phyloP scores from a whole-genome alignment of 23 red algal genomes.

The Gracilaria domingensis region DNA sequence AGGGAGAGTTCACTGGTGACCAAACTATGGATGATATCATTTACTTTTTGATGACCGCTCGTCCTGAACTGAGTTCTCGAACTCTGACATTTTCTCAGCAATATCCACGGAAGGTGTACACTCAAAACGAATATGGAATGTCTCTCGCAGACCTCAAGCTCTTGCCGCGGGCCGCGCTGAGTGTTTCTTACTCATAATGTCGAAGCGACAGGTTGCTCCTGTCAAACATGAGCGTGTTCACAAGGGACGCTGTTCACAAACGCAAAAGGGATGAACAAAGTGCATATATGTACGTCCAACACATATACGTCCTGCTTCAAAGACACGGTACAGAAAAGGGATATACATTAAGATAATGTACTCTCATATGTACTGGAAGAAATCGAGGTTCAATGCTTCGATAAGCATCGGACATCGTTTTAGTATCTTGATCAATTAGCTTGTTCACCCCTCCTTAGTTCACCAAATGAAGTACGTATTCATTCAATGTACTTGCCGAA shows the following conservation, averaged over 20 bases:
- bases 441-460: constrained; percentile 15
- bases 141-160: constrained; percentile 72
- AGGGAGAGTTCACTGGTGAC: constrained; percentile 67
- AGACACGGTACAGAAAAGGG: not conserved
- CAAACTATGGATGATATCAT: constrained; percentile 73
- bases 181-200: constrained; percentile 60
- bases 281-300: not conserved
- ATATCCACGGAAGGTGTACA: constrained; percentile 82
- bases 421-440: constrained; percentile 39
- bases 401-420: constrained; percentile 6
- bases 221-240: not conserved
- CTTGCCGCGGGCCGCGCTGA: constrained; percentile 82
- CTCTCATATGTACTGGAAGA: not conserved
- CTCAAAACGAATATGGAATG: constrained; percentile 64
- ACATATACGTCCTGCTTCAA: not conserved
- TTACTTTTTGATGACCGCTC: constrained; percentile 51
- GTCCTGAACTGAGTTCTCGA: constrained; percentile 65
- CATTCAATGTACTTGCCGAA: constrained; percentile 75
- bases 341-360: not conserved
- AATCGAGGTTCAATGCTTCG: constrained; percentile 6
- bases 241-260: not conserved
- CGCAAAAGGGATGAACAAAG: not conserved
- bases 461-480: not conserved
- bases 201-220: not conserved
- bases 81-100: constrained; percentile 72